Evolutionary conservation across 169 alveolate genomes (phyloP).

Genomic region (Eimeria tenella): DNA sequence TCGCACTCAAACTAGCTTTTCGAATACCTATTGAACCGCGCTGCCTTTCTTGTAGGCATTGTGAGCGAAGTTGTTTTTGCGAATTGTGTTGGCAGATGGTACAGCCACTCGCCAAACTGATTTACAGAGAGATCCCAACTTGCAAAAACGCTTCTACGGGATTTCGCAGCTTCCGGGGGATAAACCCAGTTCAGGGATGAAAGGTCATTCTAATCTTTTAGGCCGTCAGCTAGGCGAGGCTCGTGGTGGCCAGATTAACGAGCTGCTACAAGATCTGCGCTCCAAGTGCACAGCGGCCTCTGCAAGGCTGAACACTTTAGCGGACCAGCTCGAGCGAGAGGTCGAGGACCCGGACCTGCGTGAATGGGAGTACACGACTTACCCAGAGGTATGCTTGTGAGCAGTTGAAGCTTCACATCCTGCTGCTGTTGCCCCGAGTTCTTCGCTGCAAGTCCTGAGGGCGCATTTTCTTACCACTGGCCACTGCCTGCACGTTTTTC

Average conservation of each 20-base stretch:
- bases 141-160: constrained; percentile 21
- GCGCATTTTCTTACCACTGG: background rate
- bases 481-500: background rate
- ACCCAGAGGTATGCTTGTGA: constrained; percentile 61
- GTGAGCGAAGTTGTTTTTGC: no score
- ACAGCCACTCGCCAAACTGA: no score
- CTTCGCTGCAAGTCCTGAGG: no score
- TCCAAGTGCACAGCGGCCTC: constrained; percentile 72
- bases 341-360: constrained; percentile 68
- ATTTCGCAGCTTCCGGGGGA: constrained; percentile 68
- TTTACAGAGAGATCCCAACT: no score
- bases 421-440: background rate
- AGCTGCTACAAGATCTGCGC: constrained; percentile 60
- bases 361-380: constrained; percentile 75
- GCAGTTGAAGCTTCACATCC: background rate
- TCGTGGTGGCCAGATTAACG: constrained; percentile 71
- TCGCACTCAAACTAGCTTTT: no score
- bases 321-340: constrained; percentile 73
- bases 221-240: constrained; percentile 41
- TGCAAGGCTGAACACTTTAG: constrained; percentile 38
- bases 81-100: no score
- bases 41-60: background rate
- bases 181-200: constrained; percentile 4
- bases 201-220: constrained; percentile 12
- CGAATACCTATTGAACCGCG: background rate